These are phyloP conservation scores for Ceratobasidium sp. DNA, from an alignment of 1,284 basidiomycete species.

Conservation along the genomic window DNA sequence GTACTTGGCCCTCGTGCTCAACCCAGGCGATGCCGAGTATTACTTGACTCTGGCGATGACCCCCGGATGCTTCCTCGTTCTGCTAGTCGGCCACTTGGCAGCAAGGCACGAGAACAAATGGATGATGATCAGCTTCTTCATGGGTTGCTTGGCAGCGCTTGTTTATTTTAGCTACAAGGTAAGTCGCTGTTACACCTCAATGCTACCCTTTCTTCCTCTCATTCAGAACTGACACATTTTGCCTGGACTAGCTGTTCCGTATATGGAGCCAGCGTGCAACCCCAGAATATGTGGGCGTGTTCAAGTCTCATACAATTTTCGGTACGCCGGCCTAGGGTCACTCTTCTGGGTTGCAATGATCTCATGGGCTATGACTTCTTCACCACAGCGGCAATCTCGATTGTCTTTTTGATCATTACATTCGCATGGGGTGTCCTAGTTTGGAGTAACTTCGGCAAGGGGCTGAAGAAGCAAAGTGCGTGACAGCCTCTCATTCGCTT, in stretches of 20 bases:
- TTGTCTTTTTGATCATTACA: slow-evolving; percentile 78
- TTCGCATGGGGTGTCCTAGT: slow-evolving; percentile 77
- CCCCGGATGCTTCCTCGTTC: slow-evolving; percentile 83
- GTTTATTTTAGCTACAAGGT: slow-evolving; percentile 95
- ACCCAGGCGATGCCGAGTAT: slow-evolving; percentile 80
- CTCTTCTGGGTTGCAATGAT: neutral
- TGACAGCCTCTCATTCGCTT: slow-evolving; percentile 47
- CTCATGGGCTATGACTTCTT: slow-evolving; percentile 13
- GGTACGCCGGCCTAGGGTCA: slow-evolving; percentile 51
- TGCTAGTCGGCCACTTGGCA: slow-evolving; percentile 87
- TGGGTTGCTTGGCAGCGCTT: slow-evolving; percentile 82
- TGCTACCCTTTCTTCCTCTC: neutral
- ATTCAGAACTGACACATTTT: slow-evolving; percentile 16
- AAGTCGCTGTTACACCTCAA: slow-evolving; percentile 53
- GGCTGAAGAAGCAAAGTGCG: slow-evolving; percentile 83
- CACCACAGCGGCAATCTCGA: slow-evolving; percentile 76
- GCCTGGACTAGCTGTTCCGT: slow-evolving; percentile 43
- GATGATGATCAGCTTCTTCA: slow-evolving; percentile 91
- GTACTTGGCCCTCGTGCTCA: slow-evolving; percentile 78
- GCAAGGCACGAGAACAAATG: slow-evolving; percentile 87
- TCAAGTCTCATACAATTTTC: slow-evolving; percentile 57
- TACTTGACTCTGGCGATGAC: slow-evolving; percentile 89
- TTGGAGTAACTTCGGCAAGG: slow-evolving; percentile 82
- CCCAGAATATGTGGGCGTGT: slow-evolving; percentile 53
- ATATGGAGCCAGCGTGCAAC: slow-evolving; percentile 46